A percentile compares a stretch with the other conserved stretches of the same genome.
These are phyloP conservation scores for Cladosporium sp. DNA, from an alignment of 2,329 filamentous ascomycete species.

Conservation along the genomic window DNA sequence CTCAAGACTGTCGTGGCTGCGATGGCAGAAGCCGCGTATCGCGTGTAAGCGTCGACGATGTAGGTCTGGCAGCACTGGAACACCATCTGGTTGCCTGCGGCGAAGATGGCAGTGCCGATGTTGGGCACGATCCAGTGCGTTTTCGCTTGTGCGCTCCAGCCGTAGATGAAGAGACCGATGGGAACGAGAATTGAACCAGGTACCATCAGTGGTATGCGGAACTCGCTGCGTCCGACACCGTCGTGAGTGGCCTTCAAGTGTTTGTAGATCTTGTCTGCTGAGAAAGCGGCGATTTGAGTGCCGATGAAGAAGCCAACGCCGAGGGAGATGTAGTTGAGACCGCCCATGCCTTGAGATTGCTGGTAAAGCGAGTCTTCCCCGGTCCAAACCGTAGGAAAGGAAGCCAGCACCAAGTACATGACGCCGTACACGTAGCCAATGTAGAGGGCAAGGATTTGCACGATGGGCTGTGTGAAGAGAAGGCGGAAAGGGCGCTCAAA, in stretches of 20 bases:
- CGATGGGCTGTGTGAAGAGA: conserved; percentile 35
- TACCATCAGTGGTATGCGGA: conserved; percentile 51
- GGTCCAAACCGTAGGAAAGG: conserved; percentile 32
- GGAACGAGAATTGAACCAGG: conserved; percentile 52
- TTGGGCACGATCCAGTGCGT: conserved; percentile 59
- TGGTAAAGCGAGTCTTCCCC: conserved; percentile 20
- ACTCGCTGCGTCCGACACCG: conserved; percentile 38
- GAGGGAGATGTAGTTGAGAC: conserved; percentile 46
- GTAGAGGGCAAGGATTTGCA: conserved; percentile 34
- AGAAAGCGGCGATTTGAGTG: conserved; percentile 35
- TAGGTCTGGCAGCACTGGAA: conserved; percentile 61
- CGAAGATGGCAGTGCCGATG: conserved; percentile 54
- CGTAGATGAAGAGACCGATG: conserved; percentile 54
- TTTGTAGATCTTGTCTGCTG: conserved; percentile 36
- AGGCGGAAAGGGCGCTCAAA: conserved; percentile 34
- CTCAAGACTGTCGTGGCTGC: conserved; percentile 54
- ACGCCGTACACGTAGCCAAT: conserved; percentile 37
- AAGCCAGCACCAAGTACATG: conserved; percentile 36
- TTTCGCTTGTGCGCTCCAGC: conserved; percentile 52
- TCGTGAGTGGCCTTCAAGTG: conserved; percentile 35
- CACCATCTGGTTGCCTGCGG: conserved; percentile 51
- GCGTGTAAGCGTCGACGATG: conserved; percentile 53
- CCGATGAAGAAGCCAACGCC: conserved; percentile 60
- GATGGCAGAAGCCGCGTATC: conserved; percentile 47
- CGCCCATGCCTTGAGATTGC: conserved; percentile 27